Percentiles rank a stretch among this genome's conserved stretches.
Evolutionary conservation across 768 basidiomycete species (phyloP).

Genomic region (Serpula lacrymans): DNA sequence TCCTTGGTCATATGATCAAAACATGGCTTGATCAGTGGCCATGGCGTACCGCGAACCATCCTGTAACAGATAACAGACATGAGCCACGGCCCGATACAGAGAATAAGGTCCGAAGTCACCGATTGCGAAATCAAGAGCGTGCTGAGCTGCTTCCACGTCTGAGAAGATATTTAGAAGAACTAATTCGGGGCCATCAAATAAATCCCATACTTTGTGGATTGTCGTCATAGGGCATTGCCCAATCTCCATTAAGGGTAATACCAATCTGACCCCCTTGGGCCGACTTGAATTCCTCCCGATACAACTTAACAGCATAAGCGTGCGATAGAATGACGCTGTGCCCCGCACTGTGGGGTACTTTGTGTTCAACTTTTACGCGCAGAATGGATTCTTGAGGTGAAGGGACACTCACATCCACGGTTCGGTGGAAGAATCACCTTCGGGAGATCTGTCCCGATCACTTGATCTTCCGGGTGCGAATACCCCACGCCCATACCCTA

Average conservation of each 20-base stretch:
- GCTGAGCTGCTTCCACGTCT: constrained; percentile 70
- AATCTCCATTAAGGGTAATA: constrained; percentile 79
- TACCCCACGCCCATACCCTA: constrained; percentile 68
- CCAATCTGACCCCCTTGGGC: constrained; percentile 65
- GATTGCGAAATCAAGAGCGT: constrained; percentile 69
- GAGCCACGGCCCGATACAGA: constrained; percentile 14
- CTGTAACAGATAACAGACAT: constrained; percentile 26
- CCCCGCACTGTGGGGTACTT: constrained; percentile 49
- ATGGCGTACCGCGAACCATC: constrained; percentile 54
- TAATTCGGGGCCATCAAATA: neutral
- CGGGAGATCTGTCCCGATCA: constrained; percentile 54
- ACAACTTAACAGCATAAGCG: constrained; percentile 61
- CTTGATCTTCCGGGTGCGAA: constrained; percentile 72
- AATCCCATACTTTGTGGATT: constrained; percentile 56
- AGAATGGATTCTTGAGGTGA: neutral
- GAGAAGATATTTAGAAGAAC: neutral
- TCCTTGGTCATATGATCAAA: neutral
- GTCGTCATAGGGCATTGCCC: constrained; percentile 71
- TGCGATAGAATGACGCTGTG: constrained; percentile 69
- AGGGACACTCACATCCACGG: constrained; percentile 59
- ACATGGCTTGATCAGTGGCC: too few species aligned
- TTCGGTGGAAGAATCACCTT: constrained; percentile 63
- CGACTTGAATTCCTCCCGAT: constrained; percentile 63
- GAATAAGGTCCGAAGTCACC: constrained; percentile 42
- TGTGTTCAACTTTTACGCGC: constrained; percentile 1